Base-by-base conservation (phyloP, 306 rosid genomes). In the Lupinus albus region DNA sequence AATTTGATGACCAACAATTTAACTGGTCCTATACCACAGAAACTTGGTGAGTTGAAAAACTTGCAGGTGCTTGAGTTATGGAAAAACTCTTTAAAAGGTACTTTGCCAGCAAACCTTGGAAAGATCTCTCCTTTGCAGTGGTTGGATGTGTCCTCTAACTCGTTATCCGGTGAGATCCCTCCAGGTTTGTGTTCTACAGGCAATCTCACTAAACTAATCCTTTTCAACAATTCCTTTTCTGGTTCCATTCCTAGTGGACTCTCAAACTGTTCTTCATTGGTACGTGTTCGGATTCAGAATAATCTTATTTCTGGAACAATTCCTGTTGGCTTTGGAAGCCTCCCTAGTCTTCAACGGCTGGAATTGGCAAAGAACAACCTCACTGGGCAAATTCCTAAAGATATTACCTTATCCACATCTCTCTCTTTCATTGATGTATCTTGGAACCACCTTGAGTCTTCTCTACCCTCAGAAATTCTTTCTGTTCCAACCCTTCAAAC, bases 351-450 rank as follows among this genome's bases (percentile, higher is more conserved):
- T 61, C 88, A 90, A 60, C 53, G 95, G 66, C 84, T 94, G 51
- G 97, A 94, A 47, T 67, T 94, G 67, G 91, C 95, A 17, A 79
- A 79, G 64, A 94, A 94, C 83, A 85, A 87, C 30, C 71, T 94
- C 55, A 79, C 83, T 0, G 96, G 96, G 54, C 72, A 82, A 68
- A 86, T 90, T 71, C 95, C 96, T 5, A 50, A 46, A 11, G 95
- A 84, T 55, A 69, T 88, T 38, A 58, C 89, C 64, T 57, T 80
- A 52, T 91, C 99, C 61, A 41, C 80, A 42, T 88, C 88, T 4
- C 96, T 90, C 73, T 94, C 97, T 57, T 90, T 90, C 81, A 76
- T 94, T 62, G 95, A 90, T 68, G 80, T 90, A 53, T 90, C 99
- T 13, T 82, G 78, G 71, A 94, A 90, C 79, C 73, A 69, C 74